A percentile compares a stretch with the other conserved stretches of the same genome.
Conservation (phyloP, 805 yeast genomes). For the Grigorovia yakushimaensis region DNA sequence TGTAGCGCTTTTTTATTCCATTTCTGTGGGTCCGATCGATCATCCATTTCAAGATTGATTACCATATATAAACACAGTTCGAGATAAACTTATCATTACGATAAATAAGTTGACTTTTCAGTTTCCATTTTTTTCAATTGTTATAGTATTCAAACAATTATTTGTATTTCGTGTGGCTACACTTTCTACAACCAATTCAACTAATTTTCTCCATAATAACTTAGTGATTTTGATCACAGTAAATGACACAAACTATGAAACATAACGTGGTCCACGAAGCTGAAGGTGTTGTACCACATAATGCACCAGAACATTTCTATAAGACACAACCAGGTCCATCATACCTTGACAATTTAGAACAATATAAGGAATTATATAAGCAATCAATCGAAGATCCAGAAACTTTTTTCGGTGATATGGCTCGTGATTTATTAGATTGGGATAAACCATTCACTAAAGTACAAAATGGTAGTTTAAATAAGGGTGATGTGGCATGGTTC, state of each 20-base stretch:
- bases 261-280: conserved; percentile 37
- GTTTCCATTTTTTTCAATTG: neutral
- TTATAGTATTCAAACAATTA: too few relatives aligned
- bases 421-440: conserved; percentile 66
- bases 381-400: conserved; percentile 78
- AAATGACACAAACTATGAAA: conserved; percentile 8
- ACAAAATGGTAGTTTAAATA: conserved; percentile 49
- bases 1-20: too few relatives aligned
- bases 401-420: conserved; percentile 71
- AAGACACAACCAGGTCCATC: conserved; percentile 33
- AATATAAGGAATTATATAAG: conserved; percentile 63
- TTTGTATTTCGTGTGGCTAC: neutral
- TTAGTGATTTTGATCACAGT: neutral
- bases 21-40: too few relatives aligned
- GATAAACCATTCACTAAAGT: conserved; percentile 51
- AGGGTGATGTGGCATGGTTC: conserved; percentile 90
- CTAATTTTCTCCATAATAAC: too few relatives aligned
- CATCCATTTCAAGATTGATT: too few relatives aligned
- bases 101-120: too few relatives aligned
- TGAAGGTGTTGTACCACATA: conserved; percentile 23
- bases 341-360: conserved; percentile 50
- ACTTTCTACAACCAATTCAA: neutral
- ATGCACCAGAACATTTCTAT: conserved; percentile 33
- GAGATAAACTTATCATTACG: too few relatives aligned
- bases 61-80: too few relatives aligned